phyloP scores from a whole-genome alignment of 2,329 filamentous ascomycete species.

The Xylaria sp. region DNA sequence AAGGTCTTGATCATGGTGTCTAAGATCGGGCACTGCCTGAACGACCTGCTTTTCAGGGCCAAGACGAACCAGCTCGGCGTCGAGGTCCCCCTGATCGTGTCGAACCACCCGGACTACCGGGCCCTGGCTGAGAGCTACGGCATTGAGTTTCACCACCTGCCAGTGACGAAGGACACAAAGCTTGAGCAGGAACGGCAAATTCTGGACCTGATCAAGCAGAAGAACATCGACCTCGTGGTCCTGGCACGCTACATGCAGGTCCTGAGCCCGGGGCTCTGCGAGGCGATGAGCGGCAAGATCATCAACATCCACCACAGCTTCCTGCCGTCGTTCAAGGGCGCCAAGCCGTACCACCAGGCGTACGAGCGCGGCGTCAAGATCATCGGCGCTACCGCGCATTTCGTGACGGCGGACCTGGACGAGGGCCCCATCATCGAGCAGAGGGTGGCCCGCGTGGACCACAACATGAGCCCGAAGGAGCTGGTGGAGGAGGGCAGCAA shows the following conservation, averaged over 20 bases:
- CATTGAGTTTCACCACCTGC: slow-evolving; percentile 79
- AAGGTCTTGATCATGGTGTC: slow-evolving; percentile 86
- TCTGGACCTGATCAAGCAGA: slow-evolving; percentile 67
- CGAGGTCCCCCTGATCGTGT: slow-evolving; percentile 77
- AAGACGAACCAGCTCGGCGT: slow-evolving; percentile 74
- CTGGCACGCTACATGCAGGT: slow-evolving; percentile 89
- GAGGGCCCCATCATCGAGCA: slow-evolving; percentile 90
- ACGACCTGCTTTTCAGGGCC: slow-evolving; percentile 80
- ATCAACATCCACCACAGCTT: slow-evolving; percentile 94
- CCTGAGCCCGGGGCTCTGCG: slow-evolving; percentile 72
- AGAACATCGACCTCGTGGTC: slow-evolving; percentile 77
- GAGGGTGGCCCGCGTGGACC: slow-evolving; percentile 75
- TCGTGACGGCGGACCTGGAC: slow-evolving; percentile 82
- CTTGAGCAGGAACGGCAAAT: slow-evolving; percentile 71
- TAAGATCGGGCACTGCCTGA: slow-evolving; percentile 84
- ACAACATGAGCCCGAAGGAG: slow-evolving; percentile 74
- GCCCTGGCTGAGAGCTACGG: slow-evolving; percentile 71
- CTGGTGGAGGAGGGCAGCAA: slow-evolving; percentile 80
- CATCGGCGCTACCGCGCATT: slow-evolving; percentile 83
- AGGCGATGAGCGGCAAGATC: slow-evolving; percentile 80
- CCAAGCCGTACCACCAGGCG: slow-evolving; percentile 86
- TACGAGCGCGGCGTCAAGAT: slow-evolving; percentile 88
- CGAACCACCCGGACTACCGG: slow-evolving; percentile 77
- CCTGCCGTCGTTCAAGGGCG: slow-evolving; percentile 85
- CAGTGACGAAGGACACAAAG: slow-evolving; percentile 79